A percentile compares a stretch with the other conserved stretches of the same genome.
These are phyloP conservation scores for Dalechampia spathulata DNA, from an alignment of 441 rosid species.

Conservation along the genomic window DNA sequence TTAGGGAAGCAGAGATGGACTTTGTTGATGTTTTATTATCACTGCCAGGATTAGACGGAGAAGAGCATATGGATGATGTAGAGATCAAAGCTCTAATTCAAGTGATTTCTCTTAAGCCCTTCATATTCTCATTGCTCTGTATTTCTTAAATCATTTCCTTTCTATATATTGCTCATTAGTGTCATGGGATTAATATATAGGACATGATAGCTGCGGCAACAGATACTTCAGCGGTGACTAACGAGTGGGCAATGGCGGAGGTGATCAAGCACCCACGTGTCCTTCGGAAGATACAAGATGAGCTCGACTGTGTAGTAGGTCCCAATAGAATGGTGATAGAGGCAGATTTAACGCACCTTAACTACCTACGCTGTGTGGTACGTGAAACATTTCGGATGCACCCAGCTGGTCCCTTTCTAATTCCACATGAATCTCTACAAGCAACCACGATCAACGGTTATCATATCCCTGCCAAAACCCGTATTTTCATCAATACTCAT, in stretches of 20 bases:
- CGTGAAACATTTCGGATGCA: slow-evolving; percentile 92
- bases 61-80: slow-evolving; percentile 55
- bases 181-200: slow-evolving; percentile 16
- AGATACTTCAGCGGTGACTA: slow-evolving; percentile 88
- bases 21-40: slow-evolving; percentile 82
- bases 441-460: slow-evolving; percentile 63
- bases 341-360: slow-evolving; percentile 54
- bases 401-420: slow-evolving; percentile 86
- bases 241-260: slow-evolving; percentile 97
- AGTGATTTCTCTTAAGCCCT: slow-evolving; percentile 22
- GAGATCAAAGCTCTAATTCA: slow-evolving; percentile 90
- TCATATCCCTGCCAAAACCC: slow-evolving; percentile 69
- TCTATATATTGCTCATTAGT: too few relatives aligned
- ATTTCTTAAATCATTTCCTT: too few relatives aligned
- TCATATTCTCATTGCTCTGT: too few relatives aligned
- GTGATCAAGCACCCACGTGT: slow-evolving; percentile 75
- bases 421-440: slow-evolving; percentile 75
- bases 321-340: slow-evolving; percentile 54
- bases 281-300: slow-evolving; percentile 55
- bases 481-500: slow-evolving; percentile 86
- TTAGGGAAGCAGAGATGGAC: slow-evolving; percentile 37
- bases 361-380: slow-evolving; percentile 82
- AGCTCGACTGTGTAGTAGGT: slow-evolving; percentile 64
- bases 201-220: slow-evolving; percentile 98
- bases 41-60: slow-evolving; percentile 64